Conservation (phyloP, 1,139 yeast species). For the Yamadazyma spencermartinsiae region DNA sequence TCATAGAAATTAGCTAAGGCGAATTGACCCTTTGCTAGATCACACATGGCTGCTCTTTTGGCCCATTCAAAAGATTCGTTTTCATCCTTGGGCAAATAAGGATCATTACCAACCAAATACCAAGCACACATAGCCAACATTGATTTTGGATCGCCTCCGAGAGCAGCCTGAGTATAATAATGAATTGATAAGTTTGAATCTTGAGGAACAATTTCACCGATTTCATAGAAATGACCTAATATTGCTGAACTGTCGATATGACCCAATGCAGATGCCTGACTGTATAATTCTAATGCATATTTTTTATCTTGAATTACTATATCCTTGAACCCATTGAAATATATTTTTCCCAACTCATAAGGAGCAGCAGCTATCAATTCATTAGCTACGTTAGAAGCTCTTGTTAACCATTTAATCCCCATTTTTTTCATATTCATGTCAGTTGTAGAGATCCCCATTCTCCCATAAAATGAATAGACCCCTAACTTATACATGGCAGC, state of each 20-base stretch:
- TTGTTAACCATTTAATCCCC: constrained; percentile 90
- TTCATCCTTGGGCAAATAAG: constrained; percentile 75
- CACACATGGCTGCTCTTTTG: constrained; percentile 72
- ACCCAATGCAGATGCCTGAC: constrained; percentile 88
- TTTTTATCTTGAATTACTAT: constrained; percentile 79
- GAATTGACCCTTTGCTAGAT: constrained; percentile 80
- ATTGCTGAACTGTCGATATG: constrained; percentile 78
- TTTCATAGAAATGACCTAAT: constrained; percentile 82
- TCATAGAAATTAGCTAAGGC: constrained; percentile 85
- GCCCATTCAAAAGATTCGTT: constrained; percentile 96
- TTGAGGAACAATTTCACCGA: constrained; percentile 76
- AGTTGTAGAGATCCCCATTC: constrained; percentile 72
- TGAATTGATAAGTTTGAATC: constrained; percentile 87
- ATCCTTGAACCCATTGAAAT: constrained; percentile 82
- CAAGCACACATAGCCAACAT: constrained; percentile 96
- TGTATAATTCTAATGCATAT: constrained; percentile 83
- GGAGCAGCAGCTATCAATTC: constrained; percentile 92
- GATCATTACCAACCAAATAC: constrained; percentile 90
- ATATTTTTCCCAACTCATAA: constrained; percentile 83
- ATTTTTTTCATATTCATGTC: constrained; percentile 71
- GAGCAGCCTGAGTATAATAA: constrained; percentile 88
- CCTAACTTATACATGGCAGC: constrained; percentile 96
- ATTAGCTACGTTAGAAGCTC: constrained; percentile 83
- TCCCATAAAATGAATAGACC: constrained; percentile 75
- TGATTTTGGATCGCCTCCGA: constrained; percentile 82